phyloP scores from a whole-genome alignment of 345 rosid species.

The Brassica incana region DNA sequence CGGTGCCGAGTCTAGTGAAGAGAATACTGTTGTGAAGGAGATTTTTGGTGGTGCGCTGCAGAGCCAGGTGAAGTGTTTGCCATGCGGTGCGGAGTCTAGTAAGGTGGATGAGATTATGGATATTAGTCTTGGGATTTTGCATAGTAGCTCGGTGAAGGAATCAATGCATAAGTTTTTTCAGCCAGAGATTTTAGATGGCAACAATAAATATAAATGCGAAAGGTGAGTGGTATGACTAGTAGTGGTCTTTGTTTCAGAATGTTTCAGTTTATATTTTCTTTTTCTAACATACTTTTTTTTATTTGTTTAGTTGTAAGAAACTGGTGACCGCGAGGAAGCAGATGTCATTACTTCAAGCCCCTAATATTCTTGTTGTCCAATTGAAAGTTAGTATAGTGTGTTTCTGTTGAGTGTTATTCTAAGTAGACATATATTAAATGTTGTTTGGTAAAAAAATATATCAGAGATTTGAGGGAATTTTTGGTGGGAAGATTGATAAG shows the following conservation, averaged over 20 bases:
- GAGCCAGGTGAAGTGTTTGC: slow-evolving; percentile 92
- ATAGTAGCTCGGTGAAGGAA: slow-evolving; percentile 66
- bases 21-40: slow-evolving; percentile 69
- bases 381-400: slow-evolving; percentile 60
- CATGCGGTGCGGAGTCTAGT: slow-evolving; percentile 80
- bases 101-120: slow-evolving; percentile 98
- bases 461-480: slow-evolving; percentile 90
- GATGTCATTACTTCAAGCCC: slow-evolving; percentile 85
- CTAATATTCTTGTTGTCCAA: slow-evolving; percentile 91
- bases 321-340: slow-evolving; percentile 95
- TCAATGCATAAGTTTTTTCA: slow-evolving; percentile 88
- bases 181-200: slow-evolving; percentile 89
- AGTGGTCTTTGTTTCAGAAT: background rate
- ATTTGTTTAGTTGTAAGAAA: slow-evolving; percentile 81
- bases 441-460: background rate
- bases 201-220: slow-evolving; percentile 88
- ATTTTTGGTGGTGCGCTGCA: slow-evolving; percentile 93
- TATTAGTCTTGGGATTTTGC: slow-evolving; percentile 80
- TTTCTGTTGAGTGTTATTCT: background rate
- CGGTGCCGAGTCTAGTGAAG: slow-evolving; percentile 33
- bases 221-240: slow-evolving; percentile 50
- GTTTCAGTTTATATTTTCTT: background rate
- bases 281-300: slow-evolving; percentile 25
- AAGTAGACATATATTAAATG: background rate
- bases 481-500: slow-evolving; percentile 86